Percentiles rank a stretch among this genome's conserved stretches.
Evolutionary conservation across 2,329 filamentous ascomycete genomes (phyloP).

Genomic region (Penicillium janthinellum): DNA sequence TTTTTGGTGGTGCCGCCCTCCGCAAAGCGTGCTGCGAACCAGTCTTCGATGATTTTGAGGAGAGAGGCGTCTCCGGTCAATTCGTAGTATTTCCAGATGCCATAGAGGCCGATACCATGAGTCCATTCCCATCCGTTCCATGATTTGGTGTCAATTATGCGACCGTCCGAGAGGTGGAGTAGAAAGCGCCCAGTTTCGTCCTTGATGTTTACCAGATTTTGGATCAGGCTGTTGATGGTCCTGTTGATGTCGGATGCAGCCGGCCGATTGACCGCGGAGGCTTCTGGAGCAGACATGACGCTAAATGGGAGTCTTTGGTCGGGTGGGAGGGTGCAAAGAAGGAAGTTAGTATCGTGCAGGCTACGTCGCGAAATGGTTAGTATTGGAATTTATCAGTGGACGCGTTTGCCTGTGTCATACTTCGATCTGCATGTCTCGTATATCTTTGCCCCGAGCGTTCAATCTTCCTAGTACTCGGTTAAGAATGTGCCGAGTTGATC

Average conservation of each 20-base stretch:
- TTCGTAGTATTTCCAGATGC: slow-evolving; percentile 79
- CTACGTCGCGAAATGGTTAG: background rate
- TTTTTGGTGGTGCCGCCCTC: slow-evolving; percentile 78
- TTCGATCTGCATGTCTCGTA: background rate
- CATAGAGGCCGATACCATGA: slow-evolving; percentile 79
- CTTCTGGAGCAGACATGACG: background rate
- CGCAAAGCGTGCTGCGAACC: slow-evolving; percentile 69
- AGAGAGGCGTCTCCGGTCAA: slow-evolving; percentile 64
- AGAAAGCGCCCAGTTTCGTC: slow-evolving; percentile 75
- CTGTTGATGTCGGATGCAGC: slow-evolving; percentile 48
- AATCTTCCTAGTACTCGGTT: background rate
- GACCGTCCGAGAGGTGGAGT: slow-evolving; percentile 68
- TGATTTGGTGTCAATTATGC: slow-evolving; percentile 80
- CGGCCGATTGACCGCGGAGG: slow-evolving; percentile 14
- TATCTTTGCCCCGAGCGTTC: background rate
- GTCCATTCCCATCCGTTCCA: slow-evolving; percentile 79
- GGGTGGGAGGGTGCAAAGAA: background rate
- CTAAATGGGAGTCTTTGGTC: background rate
- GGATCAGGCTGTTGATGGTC: slow-evolving; percentile 67
- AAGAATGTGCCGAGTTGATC: background rate
- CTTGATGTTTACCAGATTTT: slow-evolving; percentile 75
- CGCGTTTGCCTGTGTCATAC: background rate
- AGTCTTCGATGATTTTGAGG: slow-evolving; percentile 68
- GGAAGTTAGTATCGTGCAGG: background rate
- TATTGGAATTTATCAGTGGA: background rate